phyloP scores from a whole-genome alignment of 257 asterid genomes.

The Haberlea rhodopensis region DNA sequence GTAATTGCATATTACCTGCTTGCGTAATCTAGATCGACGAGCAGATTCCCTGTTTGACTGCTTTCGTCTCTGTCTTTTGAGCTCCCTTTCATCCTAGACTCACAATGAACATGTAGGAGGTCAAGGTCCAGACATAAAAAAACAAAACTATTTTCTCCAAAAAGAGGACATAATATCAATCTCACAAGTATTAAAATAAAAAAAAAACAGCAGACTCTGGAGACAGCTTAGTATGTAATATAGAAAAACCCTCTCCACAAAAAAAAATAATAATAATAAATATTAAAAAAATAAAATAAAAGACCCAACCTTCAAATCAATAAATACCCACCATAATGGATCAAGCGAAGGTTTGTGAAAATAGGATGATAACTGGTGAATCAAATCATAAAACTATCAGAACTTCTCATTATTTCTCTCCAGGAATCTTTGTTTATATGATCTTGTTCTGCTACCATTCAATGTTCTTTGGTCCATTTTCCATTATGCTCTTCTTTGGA shows the following conservation, averaged over 20 bases:
- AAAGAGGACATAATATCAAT: not conserved
- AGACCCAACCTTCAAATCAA: too few relatives aligned
- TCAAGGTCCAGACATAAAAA: conserved; percentile 8
- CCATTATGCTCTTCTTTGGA: not conserved
- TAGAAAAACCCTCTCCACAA: not conserved
- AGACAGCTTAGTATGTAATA: not conserved
- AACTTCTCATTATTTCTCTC: not conserved
- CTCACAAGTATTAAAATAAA: not conserved
- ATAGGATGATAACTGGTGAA: not conserved
- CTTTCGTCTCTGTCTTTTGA: conserved; percentile 77
- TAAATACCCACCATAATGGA: not conserved
- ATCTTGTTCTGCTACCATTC: not conserved
- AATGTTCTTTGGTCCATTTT: not conserved
- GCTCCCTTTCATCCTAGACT: conserved; percentile 81
- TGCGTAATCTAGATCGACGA: conserved; percentile 79
- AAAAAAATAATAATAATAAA: too few relatives aligned
- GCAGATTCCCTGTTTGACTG: conserved; percentile 92
- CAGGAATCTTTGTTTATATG: not conserved
- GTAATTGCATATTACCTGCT: conserved; percentile 50
- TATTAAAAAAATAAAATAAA: too few relatives aligned
- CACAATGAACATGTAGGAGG: conserved; percentile 20
- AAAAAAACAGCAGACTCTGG: not conserved
- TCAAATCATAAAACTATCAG: not conserved
- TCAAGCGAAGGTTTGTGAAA: not conserved
- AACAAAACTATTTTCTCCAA: not conserved